Evolutionary conservation across 768 basidiomycete genomes (phyloP).

Genomic region (Phanerochaete carnosa): DNA sequence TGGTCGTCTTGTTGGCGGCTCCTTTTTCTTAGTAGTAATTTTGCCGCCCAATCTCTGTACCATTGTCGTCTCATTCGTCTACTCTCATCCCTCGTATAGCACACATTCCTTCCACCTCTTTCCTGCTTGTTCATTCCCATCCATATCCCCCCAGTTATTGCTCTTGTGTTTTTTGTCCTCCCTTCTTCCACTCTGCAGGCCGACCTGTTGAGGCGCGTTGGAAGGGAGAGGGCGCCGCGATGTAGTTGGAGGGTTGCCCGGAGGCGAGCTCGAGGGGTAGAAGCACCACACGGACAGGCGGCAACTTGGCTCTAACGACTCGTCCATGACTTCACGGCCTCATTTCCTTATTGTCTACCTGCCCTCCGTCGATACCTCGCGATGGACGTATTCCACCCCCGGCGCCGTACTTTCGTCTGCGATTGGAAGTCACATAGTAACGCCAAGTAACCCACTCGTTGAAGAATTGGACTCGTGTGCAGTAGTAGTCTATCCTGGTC

Average conservation of each 20-base stretch:
- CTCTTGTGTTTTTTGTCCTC: slow-evolving; percentile 57
- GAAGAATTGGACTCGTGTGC: not conserved
- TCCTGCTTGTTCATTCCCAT: slow-evolving; percentile 17
- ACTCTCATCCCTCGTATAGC: slow-evolving; percentile 12
- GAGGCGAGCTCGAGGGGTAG: slow-evolving; percentile 8
- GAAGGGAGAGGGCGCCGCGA: slow-evolving; percentile 73
- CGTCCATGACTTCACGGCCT: slow-evolving; percentile 9
- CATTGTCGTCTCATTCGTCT: slow-evolving; percentile 12
- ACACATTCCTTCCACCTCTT: slow-evolving; percentile 18
- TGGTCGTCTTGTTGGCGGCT: not conserved
- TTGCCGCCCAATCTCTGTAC: slow-evolving; percentile 10
- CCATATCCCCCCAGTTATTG: slow-evolving; percentile 1
- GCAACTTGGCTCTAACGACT: slow-evolving; percentile 6
- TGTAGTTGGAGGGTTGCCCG: slow-evolving; percentile 19
- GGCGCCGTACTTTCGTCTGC: slow-evolving; percentile 7
- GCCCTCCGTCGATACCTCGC: slow-evolving; percentile 1
- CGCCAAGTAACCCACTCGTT: not conserved
- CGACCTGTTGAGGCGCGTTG: slow-evolving; percentile 48
- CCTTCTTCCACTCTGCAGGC: slow-evolving; percentile 51
- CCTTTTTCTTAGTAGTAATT: slow-evolving; percentile 1
- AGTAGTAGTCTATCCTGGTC: slow-evolving; percentile 1
- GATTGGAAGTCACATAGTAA: not conserved
- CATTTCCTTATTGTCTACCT: not conserved
- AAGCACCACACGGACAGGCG: not conserved
- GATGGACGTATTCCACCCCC: not conserved